These are phyloP conservation scores for Pichia exigua DNA, from an alignment of 805 yeast genomes.

Conservation along the genomic window DNA sequence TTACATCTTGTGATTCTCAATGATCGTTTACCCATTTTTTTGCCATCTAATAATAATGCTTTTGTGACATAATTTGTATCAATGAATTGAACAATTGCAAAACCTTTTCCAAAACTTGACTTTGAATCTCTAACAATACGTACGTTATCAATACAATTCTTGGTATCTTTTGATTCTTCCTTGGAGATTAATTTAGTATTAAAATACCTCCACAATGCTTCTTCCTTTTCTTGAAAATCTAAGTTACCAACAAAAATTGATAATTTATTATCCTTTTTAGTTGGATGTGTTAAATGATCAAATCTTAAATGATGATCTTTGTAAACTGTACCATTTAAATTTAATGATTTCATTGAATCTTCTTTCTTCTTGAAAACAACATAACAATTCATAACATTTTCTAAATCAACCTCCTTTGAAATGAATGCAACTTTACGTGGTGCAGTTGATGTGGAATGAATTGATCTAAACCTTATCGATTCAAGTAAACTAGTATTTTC, in stretches of 20 bases:
- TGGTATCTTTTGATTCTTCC: conserved; percentile 38
- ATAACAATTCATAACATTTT: conserved; percentile 81
- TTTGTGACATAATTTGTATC: conserved; percentile 67
- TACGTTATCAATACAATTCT: conserved; percentile 61
- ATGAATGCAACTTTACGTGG: conserved; percentile 92
- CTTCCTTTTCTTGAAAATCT: conserved; percentile 90
- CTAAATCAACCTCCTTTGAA: conserved; percentile 68
- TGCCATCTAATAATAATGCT: conserved; percentile 71
- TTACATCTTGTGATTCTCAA: conserved; percentile 74
- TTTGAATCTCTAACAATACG: conserved; percentile 86
- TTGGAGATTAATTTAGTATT: conserved; percentile 30
- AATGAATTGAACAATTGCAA: conserved; percentile 88
- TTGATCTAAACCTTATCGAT: conserved; percentile 85
- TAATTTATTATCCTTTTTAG: conserved; percentile 73
- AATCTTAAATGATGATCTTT: conserved; percentile 74
- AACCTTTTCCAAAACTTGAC: conserved; percentile 95
- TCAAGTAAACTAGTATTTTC: conserved; percentile 32
- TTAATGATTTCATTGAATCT: conserved; percentile 37
- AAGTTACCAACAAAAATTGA: conserved; percentile 90
- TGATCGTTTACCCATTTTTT: conserved; percentile 50
- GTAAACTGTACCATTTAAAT: conserved; percentile 61
- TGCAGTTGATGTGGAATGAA: conserved; percentile 77
- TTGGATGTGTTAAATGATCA: conserved; percentile 89
- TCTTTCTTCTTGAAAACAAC: conserved; percentile 61
- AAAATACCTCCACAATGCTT: conserved; percentile 79